A percentile compares a stretch with the other conserved stretches of the same genome.
These are phyloP conservation scores for Vigna unguiculata DNA, from an alignment of 306 rosid genomes.

Conservation along the genomic window DNA sequence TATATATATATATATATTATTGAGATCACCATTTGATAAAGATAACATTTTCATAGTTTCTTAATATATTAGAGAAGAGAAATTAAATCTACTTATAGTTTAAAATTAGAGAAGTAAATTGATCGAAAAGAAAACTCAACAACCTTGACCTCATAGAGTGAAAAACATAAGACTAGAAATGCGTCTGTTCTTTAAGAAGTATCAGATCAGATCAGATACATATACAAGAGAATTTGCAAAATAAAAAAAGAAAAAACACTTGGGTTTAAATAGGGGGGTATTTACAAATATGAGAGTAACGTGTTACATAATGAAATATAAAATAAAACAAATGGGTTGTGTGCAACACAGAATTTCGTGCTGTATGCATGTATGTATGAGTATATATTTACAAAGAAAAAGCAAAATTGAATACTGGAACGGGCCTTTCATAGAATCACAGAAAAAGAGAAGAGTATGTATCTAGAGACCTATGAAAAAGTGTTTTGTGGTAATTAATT, in stretches of 20 bases:
- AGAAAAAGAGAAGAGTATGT: not conserved
- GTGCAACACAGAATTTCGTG: not conserved
- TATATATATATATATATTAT: too few relatives aligned
- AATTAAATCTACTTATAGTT: too few relatives aligned
- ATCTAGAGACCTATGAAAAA: not conserved
- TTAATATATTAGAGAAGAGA: too few relatives aligned
- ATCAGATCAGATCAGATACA: too few relatives aligned
- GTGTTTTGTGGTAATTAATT: not conserved
- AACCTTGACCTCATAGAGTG: not conserved
- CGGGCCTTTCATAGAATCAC: too few relatives aligned
- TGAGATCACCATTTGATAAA: not conserved
- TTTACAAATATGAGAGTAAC: not conserved
- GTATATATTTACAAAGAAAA: conserved; percentile 5
- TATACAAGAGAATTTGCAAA: too few relatives aligned
- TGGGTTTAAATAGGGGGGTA: too few relatives aligned
- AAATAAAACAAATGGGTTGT: conserved; percentile 5
- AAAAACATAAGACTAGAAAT: not conserved
- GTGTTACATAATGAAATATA: not conserved
- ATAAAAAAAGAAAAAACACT: too few relatives aligned
- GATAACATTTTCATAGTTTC: not conserved
- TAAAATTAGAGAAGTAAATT: too few relatives aligned
- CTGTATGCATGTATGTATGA: not conserved
- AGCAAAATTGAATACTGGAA: not conserved
- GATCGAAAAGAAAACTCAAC: too few relatives aligned
- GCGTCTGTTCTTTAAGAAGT: too few relatives aligned